A percentile compares a stretch with the other conserved stretches of the same genome.
Evolutionary conservation across 371 early-diverging fungal species (phyloP).

Genomic region (Rhizopus delemar): DNA sequence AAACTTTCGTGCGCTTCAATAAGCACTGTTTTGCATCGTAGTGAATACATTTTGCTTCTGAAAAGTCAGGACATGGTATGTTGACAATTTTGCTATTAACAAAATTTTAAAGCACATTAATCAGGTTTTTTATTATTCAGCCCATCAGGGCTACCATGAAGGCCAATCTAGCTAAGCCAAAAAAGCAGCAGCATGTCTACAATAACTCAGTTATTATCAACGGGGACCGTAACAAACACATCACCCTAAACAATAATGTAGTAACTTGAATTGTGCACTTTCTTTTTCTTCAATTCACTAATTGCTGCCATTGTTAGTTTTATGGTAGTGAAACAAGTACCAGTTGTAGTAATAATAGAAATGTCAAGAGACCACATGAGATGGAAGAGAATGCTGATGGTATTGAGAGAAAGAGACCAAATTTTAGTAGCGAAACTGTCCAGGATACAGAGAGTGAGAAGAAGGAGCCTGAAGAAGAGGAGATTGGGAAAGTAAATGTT

Average conservation of each 20-base stretch:
- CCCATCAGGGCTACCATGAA: slow-evolving; percentile 3
- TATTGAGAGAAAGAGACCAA: neutral
- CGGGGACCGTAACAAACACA: slow-evolving; percentile 5
- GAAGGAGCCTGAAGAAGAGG: neutral
- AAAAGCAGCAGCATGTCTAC: slow-evolving; percentile 4
- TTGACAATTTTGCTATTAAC: slow-evolving; percentile 1
- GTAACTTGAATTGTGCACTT: slow-evolving; percentile 6
- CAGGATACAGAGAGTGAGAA: slow-evolving; percentile 5
- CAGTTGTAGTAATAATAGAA: slow-evolving; percentile 1
- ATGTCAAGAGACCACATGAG: slow-evolving; percentile 3
- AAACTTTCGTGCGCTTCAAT: too few relatives aligned
- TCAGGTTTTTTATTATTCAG: slow-evolving; percentile 4
- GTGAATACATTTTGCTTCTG: slow-evolving; percentile 6
- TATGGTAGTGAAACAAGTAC: slow-evolving; percentile 6
- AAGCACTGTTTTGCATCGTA: too few relatives aligned
- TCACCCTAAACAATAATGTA: slow-evolving; percentile 6
- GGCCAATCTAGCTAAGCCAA: slow-evolving; percentile 3
- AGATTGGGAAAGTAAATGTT: neutral
- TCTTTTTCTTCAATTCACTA: slow-evolving; percentile 8
- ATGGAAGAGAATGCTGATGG: slow-evolving; percentile 3
- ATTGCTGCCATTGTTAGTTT: slow-evolving; percentile 1
- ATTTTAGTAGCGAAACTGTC: neutral
- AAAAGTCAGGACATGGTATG: slow-evolving; percentile 4
- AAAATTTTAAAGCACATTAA: too few relatives aligned
- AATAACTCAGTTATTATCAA: slow-evolving; percentile 4